Percentiles rank a stretch among this genome's conserved stretches.
phyloP scores from a whole-genome alignment of 1,139 yeast genomes.

The Diutina ranongensis region DNA sequence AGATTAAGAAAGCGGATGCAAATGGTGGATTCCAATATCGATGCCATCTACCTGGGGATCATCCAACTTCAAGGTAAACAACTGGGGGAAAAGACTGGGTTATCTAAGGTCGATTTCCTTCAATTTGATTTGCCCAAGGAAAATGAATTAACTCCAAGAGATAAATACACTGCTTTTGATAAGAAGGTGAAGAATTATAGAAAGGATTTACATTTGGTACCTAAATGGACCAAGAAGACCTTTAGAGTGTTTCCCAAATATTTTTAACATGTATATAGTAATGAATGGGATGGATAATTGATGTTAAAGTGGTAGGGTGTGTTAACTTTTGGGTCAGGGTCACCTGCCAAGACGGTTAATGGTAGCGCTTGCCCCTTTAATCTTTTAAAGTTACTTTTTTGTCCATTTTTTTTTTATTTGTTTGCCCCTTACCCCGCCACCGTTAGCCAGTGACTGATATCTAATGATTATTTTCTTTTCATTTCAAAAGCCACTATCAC shows the following conservation, averaged over 20 bases:
- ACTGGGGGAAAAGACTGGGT: conserved; percentile 16
- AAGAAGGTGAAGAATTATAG: conserved; percentile 68
- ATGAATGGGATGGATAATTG: neutral
- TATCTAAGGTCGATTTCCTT: conserved; percentile 25
- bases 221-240: conserved; percentile 83
- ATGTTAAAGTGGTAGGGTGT: too few relatives aligned
- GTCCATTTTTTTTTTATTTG: too few relatives aligned
- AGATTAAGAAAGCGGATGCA: conserved; percentile 77
- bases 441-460: neutral
- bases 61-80: conserved; percentile 35
- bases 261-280: conserved; percentile 28
- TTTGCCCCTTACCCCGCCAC: neutral
- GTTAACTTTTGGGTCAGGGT: too few relatives aligned
- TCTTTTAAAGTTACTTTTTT: too few relatives aligned
- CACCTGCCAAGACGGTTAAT: too few relatives aligned
- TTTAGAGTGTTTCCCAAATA: conserved; percentile 73
- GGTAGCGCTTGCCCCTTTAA: neutral
- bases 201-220: conserved; percentile 77
- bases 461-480: neutral
- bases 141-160: conserved; percentile 62
- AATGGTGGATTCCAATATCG: conserved; percentile 70
- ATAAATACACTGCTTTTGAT: conserved; percentile 82
- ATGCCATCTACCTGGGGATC: conserved; percentile 36
- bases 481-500: neutral
- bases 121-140: conserved; percentile 63